Evolutionary conservation across 1,284 basidiomycete species (phyloP).

Genomic region (Trametes sp.): DNA sequence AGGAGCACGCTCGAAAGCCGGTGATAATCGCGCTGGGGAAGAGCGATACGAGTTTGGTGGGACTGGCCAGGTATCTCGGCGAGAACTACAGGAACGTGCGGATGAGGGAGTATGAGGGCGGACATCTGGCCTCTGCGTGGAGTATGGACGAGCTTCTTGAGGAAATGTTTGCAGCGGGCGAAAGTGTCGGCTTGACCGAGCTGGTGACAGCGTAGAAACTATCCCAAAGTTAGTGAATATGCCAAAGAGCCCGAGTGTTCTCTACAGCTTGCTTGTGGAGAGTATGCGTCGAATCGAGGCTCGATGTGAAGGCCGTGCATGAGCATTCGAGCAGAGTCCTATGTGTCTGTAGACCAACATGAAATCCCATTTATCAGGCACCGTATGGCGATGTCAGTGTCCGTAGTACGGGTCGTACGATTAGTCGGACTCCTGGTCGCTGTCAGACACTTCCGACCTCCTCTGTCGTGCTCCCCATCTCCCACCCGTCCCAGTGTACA

Average conservation of each 20-base stretch:
- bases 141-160: conserved; percentile 54
- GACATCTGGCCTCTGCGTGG: conserved; percentile 54
- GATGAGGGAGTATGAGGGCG: conserved; percentile 51
- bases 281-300: no score
- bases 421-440: not conserved
- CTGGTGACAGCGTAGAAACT: no score
- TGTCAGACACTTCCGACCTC: not conserved
- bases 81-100: conserved; percentile 49
- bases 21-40: conserved; percentile 53
- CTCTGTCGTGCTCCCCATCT: not conserved
- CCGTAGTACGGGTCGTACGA: no score
- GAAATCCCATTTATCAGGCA: no score
- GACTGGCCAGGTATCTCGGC: conserved; percentile 56
- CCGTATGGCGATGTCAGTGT: no score
- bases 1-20: conserved; percentile 51
- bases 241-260: no score
- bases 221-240: no score
- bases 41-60: conserved; percentile 49
- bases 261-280: no score
- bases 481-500: not conserved
- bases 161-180: conserved; percentile 40
- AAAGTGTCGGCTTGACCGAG: not conserved
- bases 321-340: no score
- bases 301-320: no score
- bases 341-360: no score